phyloP scores from a whole-genome alignment of 306 rosid genomes.

The Cajanus cajan region DNA sequence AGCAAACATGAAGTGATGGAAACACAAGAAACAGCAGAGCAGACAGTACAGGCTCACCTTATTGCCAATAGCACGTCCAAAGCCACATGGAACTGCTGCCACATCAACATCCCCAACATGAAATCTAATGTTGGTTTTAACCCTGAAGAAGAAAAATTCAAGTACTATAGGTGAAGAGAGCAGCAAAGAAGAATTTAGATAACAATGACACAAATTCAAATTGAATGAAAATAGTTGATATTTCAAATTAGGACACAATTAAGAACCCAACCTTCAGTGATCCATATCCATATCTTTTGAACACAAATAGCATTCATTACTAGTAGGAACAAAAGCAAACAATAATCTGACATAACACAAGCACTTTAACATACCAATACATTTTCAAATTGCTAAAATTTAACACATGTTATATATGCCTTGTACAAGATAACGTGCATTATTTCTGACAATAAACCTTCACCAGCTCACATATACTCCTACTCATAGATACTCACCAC shows the following conservation, averaged over 20 bases:
- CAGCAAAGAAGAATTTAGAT: conserved; percentile 16
- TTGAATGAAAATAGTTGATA: conserved; percentile 12
- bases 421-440: conserved; percentile 7
- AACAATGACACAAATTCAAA: conserved; percentile 18
- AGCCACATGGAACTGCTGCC: conserved; percentile 99
- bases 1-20: background rate
- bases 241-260: conserved; percentile 22
- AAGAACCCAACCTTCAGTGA: conserved; percentile 7
- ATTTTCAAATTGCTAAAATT: conserved; percentile 3
- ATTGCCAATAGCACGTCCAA: conserved; percentile 98
- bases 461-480: conserved; percentile 19
- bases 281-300: conserved; percentile 23
- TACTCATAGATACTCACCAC: conserved; percentile 62
- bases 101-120: conserved; percentile 96
- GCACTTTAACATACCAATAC: conserved; percentile 24
- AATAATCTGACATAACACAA: conserved; percentile 26
- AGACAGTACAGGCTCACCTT: conserved; percentile 62
- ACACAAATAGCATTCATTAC: conserved; percentile 24
- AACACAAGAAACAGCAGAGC: conserved; percentile 23
- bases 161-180: conserved; percentile 30
- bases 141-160: conserved; percentile 58
- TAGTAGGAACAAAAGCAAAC: conserved; percentile 18
- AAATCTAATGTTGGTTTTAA: conserved; percentile 56
- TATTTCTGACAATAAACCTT: conserved; percentile 28
- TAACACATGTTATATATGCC: conserved; percentile 15